Conservation (phyloP, 1,139 yeast genomes). For the Kazachstania sp. region DNA sequence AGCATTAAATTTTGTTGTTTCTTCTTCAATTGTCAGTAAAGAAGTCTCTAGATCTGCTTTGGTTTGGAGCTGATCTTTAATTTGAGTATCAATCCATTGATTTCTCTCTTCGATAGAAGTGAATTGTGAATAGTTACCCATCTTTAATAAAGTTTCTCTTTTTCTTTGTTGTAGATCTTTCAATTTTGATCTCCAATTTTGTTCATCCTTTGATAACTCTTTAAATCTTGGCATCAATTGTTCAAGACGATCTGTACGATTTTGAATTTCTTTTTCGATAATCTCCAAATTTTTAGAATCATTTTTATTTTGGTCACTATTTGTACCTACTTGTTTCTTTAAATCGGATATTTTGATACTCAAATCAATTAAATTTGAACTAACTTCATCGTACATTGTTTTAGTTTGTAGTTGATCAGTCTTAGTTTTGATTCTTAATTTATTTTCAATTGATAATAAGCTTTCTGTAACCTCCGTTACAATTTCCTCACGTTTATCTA, state of each 20-base stretch:
- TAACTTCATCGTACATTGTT: slow-evolving; percentile 38
- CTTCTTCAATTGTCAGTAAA: background rate
- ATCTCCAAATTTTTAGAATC: slow-evolving; percentile 26
- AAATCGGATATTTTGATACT: slow-evolving; percentile 29
- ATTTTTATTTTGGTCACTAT: slow-evolving; percentile 20
- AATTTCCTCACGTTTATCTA: slow-evolving; percentile 44
- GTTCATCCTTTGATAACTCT: slow-evolving; percentile 37
- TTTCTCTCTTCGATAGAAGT: slow-evolving; percentile 52
- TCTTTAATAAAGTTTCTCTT: slow-evolving; percentile 61
- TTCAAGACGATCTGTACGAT: slow-evolving; percentile 37
- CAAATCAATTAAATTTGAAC: slow-evolving; percentile 33
- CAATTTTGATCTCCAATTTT: slow-evolving; percentile 35
- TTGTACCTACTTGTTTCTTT: slow-evolving; percentile 24
- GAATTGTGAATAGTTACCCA: slow-evolving; percentile 62
- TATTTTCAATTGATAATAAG: slow-evolving; percentile 26
- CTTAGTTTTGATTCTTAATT: slow-evolving; percentile 39
- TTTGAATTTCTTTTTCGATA: slow-evolving; percentile 33
- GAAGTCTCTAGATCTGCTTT: slow-evolving; percentile 18
- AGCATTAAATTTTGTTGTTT: slow-evolving; percentile 10
- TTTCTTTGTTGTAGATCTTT: slow-evolving; percentile 45
- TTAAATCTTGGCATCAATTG: slow-evolving; percentile 40
- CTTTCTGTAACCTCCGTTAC: slow-evolving; percentile 34
- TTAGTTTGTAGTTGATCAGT: slow-evolving; percentile 45
- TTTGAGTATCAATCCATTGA: slow-evolving; percentile 51
- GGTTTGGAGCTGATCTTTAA: slow-evolving; percentile 34